Percentiles rank a stretch among this genome's conserved stretches.
Conservation (phyloP, 2,329 filamentous ascomycete species). For the Venturia nashicola region DNA sequence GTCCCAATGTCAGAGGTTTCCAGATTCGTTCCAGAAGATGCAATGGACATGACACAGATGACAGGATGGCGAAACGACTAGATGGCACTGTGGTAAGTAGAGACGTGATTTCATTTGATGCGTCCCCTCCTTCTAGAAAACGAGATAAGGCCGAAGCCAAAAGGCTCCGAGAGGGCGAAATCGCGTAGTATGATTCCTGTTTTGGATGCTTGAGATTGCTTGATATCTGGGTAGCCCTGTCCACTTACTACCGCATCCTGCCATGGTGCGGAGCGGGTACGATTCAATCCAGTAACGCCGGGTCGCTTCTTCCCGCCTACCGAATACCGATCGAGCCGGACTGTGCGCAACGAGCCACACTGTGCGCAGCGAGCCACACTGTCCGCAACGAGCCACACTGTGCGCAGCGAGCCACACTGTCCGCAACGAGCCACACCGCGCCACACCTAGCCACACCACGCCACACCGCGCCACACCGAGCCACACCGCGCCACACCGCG, state of each 20-base stretch:
- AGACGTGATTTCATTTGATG: not conserved
- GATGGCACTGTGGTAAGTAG: no score
- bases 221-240: not conserved
- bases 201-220: not conserved
- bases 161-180: no score
- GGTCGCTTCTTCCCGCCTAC: not conserved
- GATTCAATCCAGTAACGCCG: not conserved
- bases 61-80: not conserved
- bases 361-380: no score
- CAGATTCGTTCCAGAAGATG: not conserved
- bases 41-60: not conserved
- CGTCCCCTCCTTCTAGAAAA: not conserved
- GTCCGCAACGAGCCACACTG: no score
- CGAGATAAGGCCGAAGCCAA: not conserved
- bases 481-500: no score
- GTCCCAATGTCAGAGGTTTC: not conserved
- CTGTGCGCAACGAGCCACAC: no score
- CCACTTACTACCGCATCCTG: not conserved
- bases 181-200: not conserved
- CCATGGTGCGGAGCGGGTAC: not conserved
- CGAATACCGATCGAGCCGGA: no score
- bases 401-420: no score
- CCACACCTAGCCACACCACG: no score
- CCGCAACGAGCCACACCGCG: no score
- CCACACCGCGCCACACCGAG: no score